phyloP scores from a whole-genome alignment of 78 protist species.

The Emiliania huxleyi region DNA sequence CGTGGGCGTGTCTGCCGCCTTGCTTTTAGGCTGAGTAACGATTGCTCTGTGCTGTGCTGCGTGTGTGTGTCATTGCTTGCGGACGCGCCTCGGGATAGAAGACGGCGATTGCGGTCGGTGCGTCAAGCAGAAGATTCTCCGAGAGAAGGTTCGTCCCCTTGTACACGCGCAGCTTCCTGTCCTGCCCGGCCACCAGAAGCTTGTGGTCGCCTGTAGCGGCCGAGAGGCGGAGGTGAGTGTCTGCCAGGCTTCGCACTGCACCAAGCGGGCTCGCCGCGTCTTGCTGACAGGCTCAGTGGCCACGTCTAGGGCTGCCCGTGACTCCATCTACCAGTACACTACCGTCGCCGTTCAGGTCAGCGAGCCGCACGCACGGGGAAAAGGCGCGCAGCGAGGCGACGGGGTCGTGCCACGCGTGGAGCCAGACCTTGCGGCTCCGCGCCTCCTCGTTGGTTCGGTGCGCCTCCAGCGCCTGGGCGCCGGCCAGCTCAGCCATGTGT shows the following conservation, averaged over 20 bases:
- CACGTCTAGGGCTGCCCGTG: not conserved
- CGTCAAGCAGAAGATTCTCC: conserved; percentile 58
- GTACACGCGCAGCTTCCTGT: conserved; percentile 38
- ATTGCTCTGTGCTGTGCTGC: not conserved
- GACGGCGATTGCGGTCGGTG: conserved; percentile 40
- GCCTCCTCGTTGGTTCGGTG: not conserved
- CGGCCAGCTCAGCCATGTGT: no score
- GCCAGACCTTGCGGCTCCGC: conserved; percentile 22
- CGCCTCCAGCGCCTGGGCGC: not conserved
- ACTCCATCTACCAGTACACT: not conserved
- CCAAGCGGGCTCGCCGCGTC: not conserved
- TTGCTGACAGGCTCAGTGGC: no score
- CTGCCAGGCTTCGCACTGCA: no score
- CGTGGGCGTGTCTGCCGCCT: no score
- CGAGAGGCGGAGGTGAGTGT: no score
- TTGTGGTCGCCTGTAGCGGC: conserved; percentile 62
- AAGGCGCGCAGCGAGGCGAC: conserved; percentile 52
- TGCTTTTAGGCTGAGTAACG: no score
- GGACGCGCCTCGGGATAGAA: conserved; percentile 48
- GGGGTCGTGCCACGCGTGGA: conserved; percentile 68
- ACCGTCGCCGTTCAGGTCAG: conserved; percentile 45
- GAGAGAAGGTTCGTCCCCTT: not conserved
- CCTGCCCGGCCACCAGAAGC: conserved; percentile 54
- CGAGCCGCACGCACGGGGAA: conserved; percentile 42
- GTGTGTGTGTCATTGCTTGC: no score